Conservation (phyloP, 2,329 filamentous ascomycete species). For the Hypomyces perniciosus region DNA sequence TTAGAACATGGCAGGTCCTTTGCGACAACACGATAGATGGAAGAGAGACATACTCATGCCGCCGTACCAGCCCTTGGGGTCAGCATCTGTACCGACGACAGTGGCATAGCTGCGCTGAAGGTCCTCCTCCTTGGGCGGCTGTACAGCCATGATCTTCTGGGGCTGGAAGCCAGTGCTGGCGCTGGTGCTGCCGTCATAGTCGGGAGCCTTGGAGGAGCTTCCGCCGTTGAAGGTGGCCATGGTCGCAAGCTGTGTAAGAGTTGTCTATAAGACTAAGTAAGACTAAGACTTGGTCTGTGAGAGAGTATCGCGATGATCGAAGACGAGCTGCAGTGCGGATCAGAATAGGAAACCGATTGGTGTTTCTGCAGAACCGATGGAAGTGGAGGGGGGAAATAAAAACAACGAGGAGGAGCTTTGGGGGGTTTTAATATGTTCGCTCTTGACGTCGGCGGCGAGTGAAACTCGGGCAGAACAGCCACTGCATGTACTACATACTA, state of each 20-base stretch:
- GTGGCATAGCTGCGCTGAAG: conserved; percentile 76
- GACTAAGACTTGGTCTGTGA: no score
- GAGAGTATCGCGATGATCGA: background rate
- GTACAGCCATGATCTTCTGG: conserved; percentile 59
- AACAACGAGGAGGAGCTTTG: background rate
- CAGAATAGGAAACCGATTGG: background rate
- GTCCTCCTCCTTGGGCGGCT: conserved; percentile 76
- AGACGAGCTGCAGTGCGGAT: background rate
- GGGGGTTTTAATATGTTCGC: background rate
- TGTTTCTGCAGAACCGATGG: background rate
- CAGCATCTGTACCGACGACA: conserved; percentile 57
- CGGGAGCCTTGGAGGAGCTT: conserved; percentile 26
- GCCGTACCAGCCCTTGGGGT: conserved; percentile 82
- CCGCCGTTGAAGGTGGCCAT: conserved; percentile 21
- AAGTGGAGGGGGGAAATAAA: background rate
- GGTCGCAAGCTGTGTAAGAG: conserved; percentile 1
- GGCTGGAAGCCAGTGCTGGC: conserved; percentile 39
- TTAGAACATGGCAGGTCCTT: background rate
- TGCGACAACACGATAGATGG: background rate
- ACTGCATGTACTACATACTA: background rate
- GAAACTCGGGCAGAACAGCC: background rate
- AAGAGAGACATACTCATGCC: conserved; percentile 60
- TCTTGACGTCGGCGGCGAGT: background rate
- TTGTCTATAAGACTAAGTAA: background rate
- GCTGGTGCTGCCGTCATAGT: conserved; percentile 7